Percentiles rank a stretch among this genome's conserved stretches.
Conservation (phyloP, 2,329 filamentous ascomycete species). For the Rhexocercosporidium sp. region DNA sequence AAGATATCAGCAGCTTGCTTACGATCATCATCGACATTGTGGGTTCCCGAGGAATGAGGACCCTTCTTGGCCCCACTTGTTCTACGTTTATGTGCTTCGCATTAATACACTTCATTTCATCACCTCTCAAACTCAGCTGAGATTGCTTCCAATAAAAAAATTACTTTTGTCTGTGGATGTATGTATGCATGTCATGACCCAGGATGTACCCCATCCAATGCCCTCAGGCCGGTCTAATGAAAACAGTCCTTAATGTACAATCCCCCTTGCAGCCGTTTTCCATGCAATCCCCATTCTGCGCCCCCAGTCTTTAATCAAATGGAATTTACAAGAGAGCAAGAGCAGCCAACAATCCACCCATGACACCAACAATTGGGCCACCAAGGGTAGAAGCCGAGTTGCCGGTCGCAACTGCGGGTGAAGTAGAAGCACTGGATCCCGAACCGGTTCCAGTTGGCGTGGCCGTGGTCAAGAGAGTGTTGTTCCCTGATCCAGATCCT, state of each 20-base stretch:
- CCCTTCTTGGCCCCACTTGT: too few species aligned
- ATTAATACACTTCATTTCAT: too few species aligned
- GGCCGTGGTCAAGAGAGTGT: slow-evolving; percentile 17
- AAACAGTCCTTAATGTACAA: slow-evolving; percentile 14
- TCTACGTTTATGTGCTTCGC: too few species aligned
- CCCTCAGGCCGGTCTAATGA: slow-evolving; percentile 1
- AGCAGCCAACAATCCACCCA: slow-evolving; percentile 32
- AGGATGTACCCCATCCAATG: slow-evolving; percentile 15
- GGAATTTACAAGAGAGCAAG: slow-evolving; percentile 36
- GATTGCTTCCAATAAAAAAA: not conserved
- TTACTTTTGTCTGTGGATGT: slow-evolving; percentile 23
- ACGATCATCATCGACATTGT: slow-evolving; percentile 1
- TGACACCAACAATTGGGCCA: slow-evolving; percentile 29
- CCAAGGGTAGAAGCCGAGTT: slow-evolving; percentile 27
- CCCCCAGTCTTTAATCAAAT: slow-evolving; percentile 3
- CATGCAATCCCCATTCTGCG: slow-evolving; percentile 5
- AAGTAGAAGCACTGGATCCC: slow-evolving; percentile 1
- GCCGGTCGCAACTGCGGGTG: not conserved
- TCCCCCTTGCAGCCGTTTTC: slow-evolving; percentile 14
- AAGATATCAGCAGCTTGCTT: not conserved
- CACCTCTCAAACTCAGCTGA: not conserved
- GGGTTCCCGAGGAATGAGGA: not conserved
- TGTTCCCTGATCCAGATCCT: slow-evolving; percentile 11
- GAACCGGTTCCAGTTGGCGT: slow-evolving; percentile 18
- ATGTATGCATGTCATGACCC: slow-evolving; percentile 18